Evolutionary conservation across 108 stramenopile species (phyloP), one percentile per base, ranked within the genome.

Genomic region (Thalassiosira profunda): DNA sequence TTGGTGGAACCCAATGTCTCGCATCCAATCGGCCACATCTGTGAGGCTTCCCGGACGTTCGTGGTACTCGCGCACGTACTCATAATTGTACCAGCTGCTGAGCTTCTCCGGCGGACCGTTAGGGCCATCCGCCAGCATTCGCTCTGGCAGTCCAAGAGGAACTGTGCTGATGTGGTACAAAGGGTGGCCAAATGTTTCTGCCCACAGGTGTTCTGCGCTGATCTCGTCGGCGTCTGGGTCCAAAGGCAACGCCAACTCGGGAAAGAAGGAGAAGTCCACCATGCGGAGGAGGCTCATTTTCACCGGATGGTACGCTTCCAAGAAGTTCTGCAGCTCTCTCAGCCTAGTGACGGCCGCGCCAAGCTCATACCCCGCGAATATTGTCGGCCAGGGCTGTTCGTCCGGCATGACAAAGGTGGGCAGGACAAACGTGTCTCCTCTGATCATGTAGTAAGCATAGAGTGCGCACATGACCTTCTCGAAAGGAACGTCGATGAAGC

Each of bases 331-430:
- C 29, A 94, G 80, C 35, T 89, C 85, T 14, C 94, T 77, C 35
- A 96, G 40, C 40, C 91, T 78, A 46, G 79, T 70, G 11, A 96
- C 92, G 24, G 84, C 86, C 41, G 79, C 60, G 10, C 97, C 97
- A 48, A 96, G 72, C 57, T 95, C 91, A 60, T 80, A 91, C 12
- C 93, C 95, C 38, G 87, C 88, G 41, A 96, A 64, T 15, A 83
- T 82, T 40, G 72, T 53, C 11, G 97, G 97, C 97, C 97, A 97
- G 4, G 97, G 97, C 59, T 94, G 84, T 64, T 93, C 95, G 34
- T 85, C 85, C 17, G 95, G 97, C 80, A 97, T 95, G 12, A 87
- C 83, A 66, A 93, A 97, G 53, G 90, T 90, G 40, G 63, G 47
- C 1, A 79, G 63, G 14, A 96, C 93, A 63, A 85, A 87, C 66